Evolutionary conservation across 306 rosid genomes (phyloP), one percentile per base, ranked within the genome.

Genomic region (Argentina anserina): DNA sequence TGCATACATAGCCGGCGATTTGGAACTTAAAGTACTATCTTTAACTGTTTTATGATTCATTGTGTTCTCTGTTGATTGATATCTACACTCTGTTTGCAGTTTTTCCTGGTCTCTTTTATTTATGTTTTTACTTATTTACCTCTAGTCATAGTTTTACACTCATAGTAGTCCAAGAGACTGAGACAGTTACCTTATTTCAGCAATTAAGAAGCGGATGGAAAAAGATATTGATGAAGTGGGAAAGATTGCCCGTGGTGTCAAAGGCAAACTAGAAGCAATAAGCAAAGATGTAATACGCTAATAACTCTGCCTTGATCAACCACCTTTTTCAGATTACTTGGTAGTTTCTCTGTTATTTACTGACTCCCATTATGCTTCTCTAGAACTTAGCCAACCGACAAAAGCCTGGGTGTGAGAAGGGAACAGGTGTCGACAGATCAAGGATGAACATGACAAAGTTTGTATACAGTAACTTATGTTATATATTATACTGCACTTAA

Each of bases 161-260:
- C 56, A 2, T 3, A 52, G 28, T 52, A 29, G n/a, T 59, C 4
- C 28, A 39, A 28, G n/a, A 59, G 37, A 53, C 33, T 75, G 40
- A 72, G 64, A 59, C 36, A 45, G 11, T 28, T 61, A n/a, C 67
- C 53, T 26, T 8, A 45, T 78, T 79, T 85, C 92, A 93, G 98
- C 87, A 63, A 91, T 94, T 79, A 94, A 91, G 76, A 94, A 91
- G 88, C 92, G 94, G 75, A 94, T 94, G 98, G 98, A 94, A 78
- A 94, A 86, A 75, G 98, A 91, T 81, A 88, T 91, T 59, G 98
- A 94, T 84, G 98, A 94, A 84, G 98, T 94, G 79, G 94, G 97
- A 68, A 91, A 91, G 96, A 86, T 89, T 77, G 97, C 97, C 33
- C 88, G 89, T 13, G 81, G 82, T 70, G 85, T 91, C 83, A 94